Base-by-base conservation (phyloP, 2,329 filamentous ascomycete genomes). In the Lachnellula occidentalis region DNA sequence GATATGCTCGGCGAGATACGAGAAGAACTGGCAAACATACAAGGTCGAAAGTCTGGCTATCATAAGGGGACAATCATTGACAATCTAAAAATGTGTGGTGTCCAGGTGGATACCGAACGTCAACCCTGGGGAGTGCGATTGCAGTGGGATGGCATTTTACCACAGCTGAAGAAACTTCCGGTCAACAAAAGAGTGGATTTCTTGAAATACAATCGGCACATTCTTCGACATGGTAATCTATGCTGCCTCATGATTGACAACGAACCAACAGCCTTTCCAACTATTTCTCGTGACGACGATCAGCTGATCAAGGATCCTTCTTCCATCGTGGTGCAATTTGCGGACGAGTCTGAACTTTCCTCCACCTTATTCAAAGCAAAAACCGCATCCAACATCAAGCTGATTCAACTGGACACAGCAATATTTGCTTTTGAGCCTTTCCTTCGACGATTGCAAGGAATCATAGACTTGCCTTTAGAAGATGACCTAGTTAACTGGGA, bases 401-500 rank as follows among this genome's bases (percentile, higher is more conserved):
- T 89, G 45, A 66, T 85, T 0, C 69, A 83, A 2, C 78, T 89
- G 0, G 78, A 87, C 42, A 85, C 86, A 0, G 74, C 86, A 0
- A 76, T 85, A 0, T 90, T 89, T 64, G 82, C 86, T 0, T 88
- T 83, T 53, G 82, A 88, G 51, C 87, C 87, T 0, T 75, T 90
- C 1, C 66, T 90, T 4, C 68, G 77, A 47, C 75, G 79, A 1
- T 70, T 90, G 1, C 78, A 87, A 64, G 68, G 72, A 0, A 80
- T 82, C 22, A 70, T 65, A 0, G 75, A 82, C 2, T 51, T 88
- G 0, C 79, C 85, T 0, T 70, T 90, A 0, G 71, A 78, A 3
- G 66, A 79, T 1, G 72, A 79, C 34, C 62, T 88, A 0, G 68
- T 88, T 2, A 63, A 67, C 8, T 70, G 67, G 60, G 41, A 55